Base-by-base conservation (phyloP, 768 basidiomycete species). In the Scleroderma bovista region DNA sequence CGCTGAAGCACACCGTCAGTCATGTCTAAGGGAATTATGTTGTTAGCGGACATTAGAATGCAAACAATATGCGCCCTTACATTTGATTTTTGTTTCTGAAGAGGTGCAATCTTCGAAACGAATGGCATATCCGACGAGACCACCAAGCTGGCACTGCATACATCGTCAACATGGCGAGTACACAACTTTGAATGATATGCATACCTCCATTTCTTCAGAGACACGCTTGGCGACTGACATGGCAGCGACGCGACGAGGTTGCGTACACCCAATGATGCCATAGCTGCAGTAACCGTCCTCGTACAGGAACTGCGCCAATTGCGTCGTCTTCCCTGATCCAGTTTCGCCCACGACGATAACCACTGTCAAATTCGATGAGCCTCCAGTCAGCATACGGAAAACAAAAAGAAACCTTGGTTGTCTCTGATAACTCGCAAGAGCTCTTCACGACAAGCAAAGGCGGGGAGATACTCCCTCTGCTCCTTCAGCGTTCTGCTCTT, bases 191-290 rank as follows among this genome's bases (percentile, higher is more conserved):
- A 46, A 19, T 49, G 20, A 37, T 41, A 47, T 38, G 63, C 81
- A 48, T 41, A 90, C 90, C 81, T 96, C 91, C 88, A 99, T 98
- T 71, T 99, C 96, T 64, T 99, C 96, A 61, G 92, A 93, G 51
- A 99, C 96, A 68, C 96, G 93, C 72, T 99, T 98, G n/a, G 96
- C 96, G 7, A 98, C 96, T 10, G 91, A 94, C 96, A 99, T 98
- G 15, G 96, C 96, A 40, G 96, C 96, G 24, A 99, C 96, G 72
- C 96, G 93, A 58, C 96, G 81, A 44, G 96, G 96, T 64, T 99
- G 96, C 0, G 96, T 99, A 63, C 96, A 99, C 11, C 95, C 95
- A 44, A 99, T 83, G 38, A 98, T 76, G 16, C 95, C 95, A 69
- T 84, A 79, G 4, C 79, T 65, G 57, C 93, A 90, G 67, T 95